phyloP scores from a whole-genome alignment of 768 basidiomycete genomes.

The Lentinus tigrinus region DNA sequence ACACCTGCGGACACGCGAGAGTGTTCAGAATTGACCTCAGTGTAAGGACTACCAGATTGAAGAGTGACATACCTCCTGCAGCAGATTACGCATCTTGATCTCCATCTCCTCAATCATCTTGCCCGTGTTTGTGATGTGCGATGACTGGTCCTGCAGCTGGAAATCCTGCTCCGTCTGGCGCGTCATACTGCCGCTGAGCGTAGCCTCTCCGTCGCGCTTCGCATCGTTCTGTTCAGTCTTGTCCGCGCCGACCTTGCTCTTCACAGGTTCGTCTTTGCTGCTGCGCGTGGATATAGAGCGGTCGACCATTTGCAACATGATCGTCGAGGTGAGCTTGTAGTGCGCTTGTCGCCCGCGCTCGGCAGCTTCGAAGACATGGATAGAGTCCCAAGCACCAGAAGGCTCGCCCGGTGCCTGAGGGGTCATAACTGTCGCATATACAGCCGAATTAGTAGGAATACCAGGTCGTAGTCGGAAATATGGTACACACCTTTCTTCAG shows the following conservation, averaged over 20 bases:
- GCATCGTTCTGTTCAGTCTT: conserved; percentile 39
- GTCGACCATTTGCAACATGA: conserved; percentile 88
- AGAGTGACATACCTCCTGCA: conserved; percentile 91
- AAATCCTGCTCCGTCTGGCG: conserved; percentile 88
- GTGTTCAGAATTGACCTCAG: too few species aligned
- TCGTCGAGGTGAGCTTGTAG: conserved; percentile 95
- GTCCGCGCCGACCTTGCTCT: conserved; percentile 16
- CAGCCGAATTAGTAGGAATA: not conserved
- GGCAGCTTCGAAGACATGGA: conserved; percentile 95
- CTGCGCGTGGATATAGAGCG: conserved; percentile 31
- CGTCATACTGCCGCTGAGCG: conserved; percentile 94
- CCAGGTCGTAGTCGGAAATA: not conserved
- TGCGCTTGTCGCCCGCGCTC: conserved; percentile 91
- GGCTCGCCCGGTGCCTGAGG: conserved; percentile 57
- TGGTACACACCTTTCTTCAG: conserved; percentile 81
- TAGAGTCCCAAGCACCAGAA: conserved; percentile 94
- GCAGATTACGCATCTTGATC: conserved; percentile 95
- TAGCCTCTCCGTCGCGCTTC: conserved; percentile 74
- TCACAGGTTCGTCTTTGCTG: conserved; percentile 16
- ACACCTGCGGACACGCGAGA: conserved; percentile 75
- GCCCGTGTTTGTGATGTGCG: conserved; percentile 93
- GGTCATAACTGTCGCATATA: conserved; percentile 50
- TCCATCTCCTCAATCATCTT: conserved; percentile 98
- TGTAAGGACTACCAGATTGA: too few species aligned
- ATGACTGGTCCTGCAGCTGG: conserved; percentile 72